Base-by-base conservation (phyloP, 23 red algal genomes). In the Gracilaria vermiculophylla region DNA sequence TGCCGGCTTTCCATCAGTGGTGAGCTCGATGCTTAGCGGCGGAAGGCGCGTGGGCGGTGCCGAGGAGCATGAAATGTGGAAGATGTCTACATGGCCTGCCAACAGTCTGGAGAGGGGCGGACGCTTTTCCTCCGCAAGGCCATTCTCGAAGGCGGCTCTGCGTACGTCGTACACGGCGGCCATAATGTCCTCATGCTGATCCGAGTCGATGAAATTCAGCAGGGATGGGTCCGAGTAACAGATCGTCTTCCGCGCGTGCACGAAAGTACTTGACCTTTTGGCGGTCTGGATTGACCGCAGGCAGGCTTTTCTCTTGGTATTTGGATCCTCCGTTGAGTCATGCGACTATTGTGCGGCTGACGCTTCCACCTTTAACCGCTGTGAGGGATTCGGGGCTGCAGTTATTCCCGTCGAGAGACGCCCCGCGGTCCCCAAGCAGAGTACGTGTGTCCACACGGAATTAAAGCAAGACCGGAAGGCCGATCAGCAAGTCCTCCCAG, bases 51-150 rank as follows among this genome's bases (percentile, higher is more conserved):
- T 60, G 19, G 80, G 56, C 21, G 80, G 58, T 25, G 0, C 57
- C 36, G 80, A 85, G 16, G 80, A 85, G 58, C 69, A 85, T 39
- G 58, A 85, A 17, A 41, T 85, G 35, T 60, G 41, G 60, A 81
- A 85, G 5, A 67, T 70, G 61, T 69, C 1, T 23, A 52, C 8
- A 53, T 69, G 56, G 80, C 40, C 49, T 20, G 29, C 41, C 29
- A 85, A 47, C 40, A 85, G 2, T 23, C n/a, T 85, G 16, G 21
- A 27, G 0, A 70, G 57, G 15, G 20, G 4, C 12, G 43, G 43
- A 12, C 5, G 1, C 7, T 85, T 16, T 43, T 85, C 80, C 14
- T 69, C 57, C 39, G 77, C 13, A 5, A 85, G 57, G 4, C 64
- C 62, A 33, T 85, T 85, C 0, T 85, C 81, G 58, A 16, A 41